Evolutionary conservation across 257 asterid genomes (phyloP), one percentile per base, ranked within the genome.

Genomic region (Gentiana macrophylla): DNA sequence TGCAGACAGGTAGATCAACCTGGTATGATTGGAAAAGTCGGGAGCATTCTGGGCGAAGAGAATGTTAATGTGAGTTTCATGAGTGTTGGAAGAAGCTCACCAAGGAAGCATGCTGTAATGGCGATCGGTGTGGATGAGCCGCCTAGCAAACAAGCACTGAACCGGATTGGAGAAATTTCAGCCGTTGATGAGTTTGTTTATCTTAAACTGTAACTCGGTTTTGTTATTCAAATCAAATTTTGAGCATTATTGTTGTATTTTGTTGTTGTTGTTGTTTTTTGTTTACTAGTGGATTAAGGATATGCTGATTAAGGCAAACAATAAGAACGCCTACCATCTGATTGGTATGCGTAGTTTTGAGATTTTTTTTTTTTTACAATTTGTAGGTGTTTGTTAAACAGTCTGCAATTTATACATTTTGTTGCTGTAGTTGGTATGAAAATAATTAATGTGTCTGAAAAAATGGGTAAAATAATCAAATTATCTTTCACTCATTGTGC

Each of bases 1-100:
- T 91, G 98, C 75, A 77, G 98, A 64, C 98, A 91, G 62, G 92
- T 84, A 44, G 98, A 91, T 64, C 98, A 91, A 69, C 98, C 98
- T 0, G 98, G 98, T 32, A 84, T 91, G 95, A 86, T 91, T 4
- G 95, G 98, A 9, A 84, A 79, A 55, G 98, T 91, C 2, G 98
- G 96, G 4, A 80, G 89, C 57, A 71, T 91, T 64, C 59, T 87
- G 55, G 96, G 92, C 3, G 82, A 91, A 73, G 92, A 83, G 75
- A 86, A 86, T 0, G 88, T 89, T 66, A 86, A 89, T 3, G 97
- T 86, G 50, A 89, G 94, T 67, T 89, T 84, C n/a, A 86, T 84
- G 94, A 89, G 81, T 36, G 97, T 86, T 1, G 97, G 97, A 60
- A 81, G 95, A 68, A 61, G 71, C 33, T 96, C 94, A 1, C 95